Percentiles rank a stretch among this genome's conserved stretches.
Evolutionary conservation across 306 rosid genomes (phyloP).

Genomic region (Sicyos edulis): DNA sequence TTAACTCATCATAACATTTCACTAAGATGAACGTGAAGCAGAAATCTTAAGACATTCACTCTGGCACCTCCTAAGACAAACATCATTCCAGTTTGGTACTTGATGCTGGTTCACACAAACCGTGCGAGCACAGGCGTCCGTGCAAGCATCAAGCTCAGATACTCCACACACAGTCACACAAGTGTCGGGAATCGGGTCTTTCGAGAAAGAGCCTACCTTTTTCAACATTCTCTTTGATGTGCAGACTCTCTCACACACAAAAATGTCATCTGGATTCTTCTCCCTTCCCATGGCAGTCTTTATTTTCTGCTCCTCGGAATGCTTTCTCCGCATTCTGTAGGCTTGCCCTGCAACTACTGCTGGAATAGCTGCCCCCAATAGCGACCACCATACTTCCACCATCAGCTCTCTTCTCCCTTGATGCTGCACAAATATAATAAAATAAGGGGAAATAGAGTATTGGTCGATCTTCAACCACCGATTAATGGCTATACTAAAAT

Average conservation of each 20-base stretch:
- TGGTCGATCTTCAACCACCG: not conserved
- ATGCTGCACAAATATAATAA: not conserved
- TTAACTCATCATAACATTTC: conserved; percentile 13
- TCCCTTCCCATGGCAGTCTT: conserved; percentile 77
- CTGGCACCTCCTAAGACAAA: conserved; percentile 89
- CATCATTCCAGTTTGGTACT: conserved; percentile 87
- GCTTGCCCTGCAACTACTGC: conserved; percentile 82
- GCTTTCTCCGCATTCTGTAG: conserved; percentile 54
- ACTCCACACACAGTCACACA: conserved; percentile 94
- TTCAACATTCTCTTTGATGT: conserved; percentile 88
- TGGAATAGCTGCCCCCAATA: conserved; percentile 73
- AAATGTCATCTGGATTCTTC: conserved; percentile 77
- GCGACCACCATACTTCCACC: conserved; percentile 96
- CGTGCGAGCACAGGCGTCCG: conserved; percentile 90
- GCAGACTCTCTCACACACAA: conserved; percentile 91
- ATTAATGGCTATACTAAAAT: not conserved
- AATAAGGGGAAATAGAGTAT: not conserved
- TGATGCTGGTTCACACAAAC: conserved; percentile 93
- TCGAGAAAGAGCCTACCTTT: conserved; percentile 82
- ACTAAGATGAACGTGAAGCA: conserved; percentile 48
- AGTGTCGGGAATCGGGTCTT: conserved; percentile 92
- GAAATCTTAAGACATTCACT: conserved; percentile 87
- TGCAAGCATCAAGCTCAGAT: conserved; percentile 85
- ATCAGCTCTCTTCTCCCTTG: conserved; percentile 27
- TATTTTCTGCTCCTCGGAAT: conserved; percentile 58